Evolutionary conservation across 192 early-diverging fungal genomes (phyloP), one percentile per base, ranked within the genome.

Genomic region (Coemansia sp.): DNA sequence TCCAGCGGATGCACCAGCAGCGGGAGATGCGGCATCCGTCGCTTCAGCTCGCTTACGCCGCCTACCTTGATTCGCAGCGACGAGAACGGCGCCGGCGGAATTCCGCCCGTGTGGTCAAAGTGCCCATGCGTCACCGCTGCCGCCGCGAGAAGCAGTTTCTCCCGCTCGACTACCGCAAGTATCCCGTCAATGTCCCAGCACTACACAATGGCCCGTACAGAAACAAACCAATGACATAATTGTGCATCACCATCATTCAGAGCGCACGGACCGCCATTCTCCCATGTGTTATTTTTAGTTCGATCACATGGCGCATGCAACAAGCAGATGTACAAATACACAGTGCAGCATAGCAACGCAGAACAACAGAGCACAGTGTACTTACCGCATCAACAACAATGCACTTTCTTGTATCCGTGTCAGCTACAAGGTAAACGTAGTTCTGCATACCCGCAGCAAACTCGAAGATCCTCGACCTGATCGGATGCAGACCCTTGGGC

Each of bases 131-230:
- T 95, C 6, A 95, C 83, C 18, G 90, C 80, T 9, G 86, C 88
- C 0, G 87, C 93, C 0, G 92, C 91, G 26, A 97, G 71, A 32
- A 86, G 86, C 67, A 91, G 84, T 8, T 83, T 80, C 66, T 86
- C 75, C 42, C 80, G 69, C 66, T 87, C 76, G 8, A 91, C 63
- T 46, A 84, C 85, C 18, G 82, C 85, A 43, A 90, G 32, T 42
- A 96, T 90, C 5, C 91, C 93, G 71, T 95, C 93, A 39, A 95
- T 83, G 72, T 96, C 95, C 95, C 95, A 96, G 82, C 94, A 96
- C 51, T 54, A 54, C 51, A 54, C 10, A 45, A 26, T 26, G 2
- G 32, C 32, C 32, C 32, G 32, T 4, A 32, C 32, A 22, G 15
- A 54, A 52, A 6, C 19, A 52, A 11, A 32, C 32, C 32, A 45